These are phyloP conservation scores for Gnetum montanum DNA, from an alignment of 75 land plant genomes.

Conservation along the genomic window DNA sequence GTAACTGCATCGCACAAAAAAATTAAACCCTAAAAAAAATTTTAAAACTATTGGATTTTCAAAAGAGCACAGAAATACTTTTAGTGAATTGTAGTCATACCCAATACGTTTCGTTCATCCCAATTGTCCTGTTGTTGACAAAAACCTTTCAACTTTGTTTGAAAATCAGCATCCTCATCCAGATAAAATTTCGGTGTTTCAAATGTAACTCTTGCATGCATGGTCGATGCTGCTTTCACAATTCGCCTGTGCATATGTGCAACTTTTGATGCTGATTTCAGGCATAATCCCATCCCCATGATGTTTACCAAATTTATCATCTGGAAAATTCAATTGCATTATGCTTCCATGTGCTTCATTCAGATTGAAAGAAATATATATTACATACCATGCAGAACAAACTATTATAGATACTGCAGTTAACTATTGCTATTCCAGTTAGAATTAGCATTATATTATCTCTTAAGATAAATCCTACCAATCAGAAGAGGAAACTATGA, in stretches of 20 bases:
- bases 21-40: too few species aligned
- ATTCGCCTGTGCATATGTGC: slow-evolving; percentile 23
- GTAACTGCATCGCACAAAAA: slow-evolving; percentile 9
- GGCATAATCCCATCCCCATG: slow-evolving; percentile 12
- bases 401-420: too few species aligned
- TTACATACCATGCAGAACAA: too few species aligned
- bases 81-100: too few species aligned
- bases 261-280: slow-evolving; percentile 14
- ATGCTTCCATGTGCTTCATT: not conserved
- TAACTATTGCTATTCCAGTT: not conserved
- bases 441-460: too few species aligned
- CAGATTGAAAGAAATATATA: too few species aligned
- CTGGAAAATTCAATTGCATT: slow-evolving; percentile 1
- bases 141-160: not conserved
- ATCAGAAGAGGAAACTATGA: too few species aligned
- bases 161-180: not conserved
- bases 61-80: too few species aligned
- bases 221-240: slow-evolving; percentile 9
- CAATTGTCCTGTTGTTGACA: slow-evolving; percentile 12
- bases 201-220: slow-evolving; percentile 19
- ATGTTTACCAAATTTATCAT: slow-evolving; percentile 14
- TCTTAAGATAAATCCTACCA: too few species aligned
- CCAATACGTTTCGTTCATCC: slow-evolving; percentile 7
- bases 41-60: too few species aligned
- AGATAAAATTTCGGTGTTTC: not conserved